Conservation (phyloP, 768 basidiomycete species). For the Macrolepiota albuminosa region DNA sequence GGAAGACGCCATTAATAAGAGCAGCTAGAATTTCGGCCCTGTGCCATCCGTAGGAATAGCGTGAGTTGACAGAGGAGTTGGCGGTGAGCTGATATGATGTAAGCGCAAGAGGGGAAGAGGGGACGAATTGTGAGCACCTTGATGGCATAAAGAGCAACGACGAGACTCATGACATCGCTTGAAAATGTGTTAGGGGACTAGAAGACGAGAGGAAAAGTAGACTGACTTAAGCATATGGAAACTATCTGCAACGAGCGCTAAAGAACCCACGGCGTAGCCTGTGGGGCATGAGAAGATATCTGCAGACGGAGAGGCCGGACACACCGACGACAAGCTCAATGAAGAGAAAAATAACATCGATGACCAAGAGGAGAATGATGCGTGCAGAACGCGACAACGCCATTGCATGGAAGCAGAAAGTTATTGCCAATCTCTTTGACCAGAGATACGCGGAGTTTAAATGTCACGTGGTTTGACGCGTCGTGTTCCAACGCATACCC, state of each 20-base stretch:
- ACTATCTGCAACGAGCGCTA: conserved; percentile 93
- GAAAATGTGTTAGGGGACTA: conserved; percentile 13
- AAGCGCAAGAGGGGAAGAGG: conserved; percentile 2
- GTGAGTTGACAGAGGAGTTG: conserved; percentile 53
- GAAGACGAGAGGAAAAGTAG: neutral
- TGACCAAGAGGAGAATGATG: conserved; percentile 72
- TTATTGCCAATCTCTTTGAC: neutral
- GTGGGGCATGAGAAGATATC: conserved; percentile 14
- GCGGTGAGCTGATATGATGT: conserved; percentile 52
- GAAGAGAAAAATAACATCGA: conserved; percentile 86
- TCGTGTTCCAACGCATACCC: no score
- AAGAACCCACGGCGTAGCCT: conserved; percentile 95
- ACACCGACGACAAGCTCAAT: conserved; percentile 78
- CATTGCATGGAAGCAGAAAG: conserved; percentile 19
- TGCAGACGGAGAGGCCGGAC: conserved; percentile 14
- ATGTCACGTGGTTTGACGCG: neutral
- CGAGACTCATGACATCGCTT: conserved; percentile 94
- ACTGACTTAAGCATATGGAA: conserved; percentile 98
- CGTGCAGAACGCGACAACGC: conserved; percentile 62
- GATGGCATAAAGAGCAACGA: conserved; percentile 95
- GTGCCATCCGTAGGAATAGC: conserved; percentile 99
- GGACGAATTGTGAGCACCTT: conserved; percentile 38
- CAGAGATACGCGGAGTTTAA: neutral
- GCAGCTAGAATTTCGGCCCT: conserved; percentile 95
- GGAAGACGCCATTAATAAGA: conserved; percentile 93